Percentiles rank a stretch among this genome's conserved stretches.
Evolutionary conservation across 805 yeast genomes (phyloP).

Genomic region (Diddensiella santjacobensis): DNA sequence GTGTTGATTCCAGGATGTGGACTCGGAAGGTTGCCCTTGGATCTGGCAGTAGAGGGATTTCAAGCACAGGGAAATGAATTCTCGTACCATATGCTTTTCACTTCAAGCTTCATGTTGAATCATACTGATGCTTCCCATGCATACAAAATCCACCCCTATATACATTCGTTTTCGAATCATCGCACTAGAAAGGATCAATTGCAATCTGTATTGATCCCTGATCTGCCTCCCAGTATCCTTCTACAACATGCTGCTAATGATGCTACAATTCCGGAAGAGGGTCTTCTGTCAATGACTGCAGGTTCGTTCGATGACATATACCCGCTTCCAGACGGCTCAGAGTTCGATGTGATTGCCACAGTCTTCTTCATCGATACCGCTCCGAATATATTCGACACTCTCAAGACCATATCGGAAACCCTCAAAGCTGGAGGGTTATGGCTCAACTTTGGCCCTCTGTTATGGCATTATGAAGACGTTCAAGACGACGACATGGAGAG

Average conservation of each 20-base stretch:
- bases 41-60: conserved; percentile 43
- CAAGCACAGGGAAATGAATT: conserved; percentile 74
- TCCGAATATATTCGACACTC: conserved; percentile 70
- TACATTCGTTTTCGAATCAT: conserved; percentile 71
- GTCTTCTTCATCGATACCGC: conserved; percentile 90
- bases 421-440: conserved; percentile 56
- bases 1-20: conserved; percentile 90
- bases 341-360: conserved; percentile 37
- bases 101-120: conserved; percentile 37
- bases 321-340: conserved; percentile 42
- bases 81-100: conserved; percentile 73
- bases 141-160: conserved; percentile 35
- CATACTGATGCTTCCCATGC: conserved; percentile 13
- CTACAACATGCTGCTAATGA: conserved; percentile 18
- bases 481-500: conserved; percentile 43
- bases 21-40: conserved; percentile 75
- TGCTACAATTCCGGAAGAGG: conserved; percentile 18
- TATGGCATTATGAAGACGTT: conserved; percentile 82
- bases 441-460: conserved; percentile 90
- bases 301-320: conserved; percentile 70
- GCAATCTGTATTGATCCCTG: conserved; percentile 42
- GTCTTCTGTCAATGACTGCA: conserved; percentile 61
- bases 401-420: conserved; percentile 57
- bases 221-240: conserved; percentile 26
- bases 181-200: conserved; percentile 46